A percentile compares a stretch with the other conserved stretches of the same genome.
phyloP scores from a whole-genome alignment of 1,284 basidiomycete species.

The Austroboletus sp. region DNA sequence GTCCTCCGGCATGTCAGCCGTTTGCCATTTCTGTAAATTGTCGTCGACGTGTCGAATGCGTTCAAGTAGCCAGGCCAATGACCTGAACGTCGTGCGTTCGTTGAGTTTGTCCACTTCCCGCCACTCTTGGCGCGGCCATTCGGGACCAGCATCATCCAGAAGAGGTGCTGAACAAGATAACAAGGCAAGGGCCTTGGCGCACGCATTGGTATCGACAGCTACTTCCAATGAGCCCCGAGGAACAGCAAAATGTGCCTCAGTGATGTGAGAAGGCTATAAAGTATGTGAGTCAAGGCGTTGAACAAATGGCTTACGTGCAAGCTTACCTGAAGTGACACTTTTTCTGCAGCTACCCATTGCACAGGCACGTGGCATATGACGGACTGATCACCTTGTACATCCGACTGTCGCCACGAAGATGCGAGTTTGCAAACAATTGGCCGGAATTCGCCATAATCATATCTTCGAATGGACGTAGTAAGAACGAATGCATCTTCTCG shows the following conservation, averaged over 20 bases:
- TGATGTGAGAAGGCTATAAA: conserved; percentile 42
- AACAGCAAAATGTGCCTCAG: conserved; percentile 58
- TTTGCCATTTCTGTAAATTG: conserved; percentile 56
- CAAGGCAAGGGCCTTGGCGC: conserved; percentile 67
- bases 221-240: conserved; percentile 54
- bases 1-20: conserved; percentile 37
- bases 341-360: conserved; percentile 51
- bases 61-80: conserved; percentile 81
- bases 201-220: conserved; percentile 52
- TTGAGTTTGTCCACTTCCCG: conserved; percentile 78
- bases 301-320: not conserved
- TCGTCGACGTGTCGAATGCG: conserved; percentile 70
- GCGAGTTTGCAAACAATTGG: conserved; percentile 69
- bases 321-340: conserved; percentile 50
- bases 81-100: conserved; percentile 73
- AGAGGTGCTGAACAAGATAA: conserved; percentile 73
- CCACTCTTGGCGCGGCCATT: conserved; percentile 76
- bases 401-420: conserved; percentile 70
- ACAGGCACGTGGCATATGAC: conserved; percentile 57
- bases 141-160: conserved; percentile 56
- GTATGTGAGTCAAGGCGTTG: conserved; percentile 5
- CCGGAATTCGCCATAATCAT: conserved; percentile 75
- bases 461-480: conserved; percentile 67
- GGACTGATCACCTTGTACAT: conserved; percentile 40
- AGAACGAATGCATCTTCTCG: conserved; percentile 76